Conservation (phyloP, 2,329 filamentous ascomycete genomes). For the Aureobasidium sp. region DNA sequence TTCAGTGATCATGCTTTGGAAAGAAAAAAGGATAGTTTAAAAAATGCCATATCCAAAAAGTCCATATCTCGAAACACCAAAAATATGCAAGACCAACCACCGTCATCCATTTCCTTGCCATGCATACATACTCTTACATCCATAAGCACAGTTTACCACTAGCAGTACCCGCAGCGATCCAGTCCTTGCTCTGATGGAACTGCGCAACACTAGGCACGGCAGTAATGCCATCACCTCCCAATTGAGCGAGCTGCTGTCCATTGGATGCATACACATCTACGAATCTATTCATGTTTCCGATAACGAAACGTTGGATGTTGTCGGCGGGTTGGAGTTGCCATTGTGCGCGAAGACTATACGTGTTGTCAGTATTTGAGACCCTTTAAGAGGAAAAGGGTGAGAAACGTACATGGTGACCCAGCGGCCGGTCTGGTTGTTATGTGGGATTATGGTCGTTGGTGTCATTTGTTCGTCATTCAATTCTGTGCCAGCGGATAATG, state of each 20-base stretch:
- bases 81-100: neutral
- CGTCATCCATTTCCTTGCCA: neutral
- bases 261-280: slow-evolving; percentile 80
- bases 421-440: slow-evolving; percentile 93
- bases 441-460: slow-evolving; percentile 60
- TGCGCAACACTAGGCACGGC: slow-evolving; percentile 89
- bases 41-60: too few species aligned
- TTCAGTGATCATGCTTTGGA: too few species aligned
- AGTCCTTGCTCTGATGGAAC: slow-evolving; percentile 79
- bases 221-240: slow-evolving; percentile 83
- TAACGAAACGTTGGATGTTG: slow-evolving; percentile 76
- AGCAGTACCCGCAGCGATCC: slow-evolving; percentile 85
- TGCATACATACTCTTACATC: slow-evolving; percentile 47
- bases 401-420: slow-evolving; percentile 76
- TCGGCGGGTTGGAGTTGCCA: slow-evolving; percentile 79
- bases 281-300: slow-evolving; percentile 87
- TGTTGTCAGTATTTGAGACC: neutral
- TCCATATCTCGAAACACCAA: neutral
- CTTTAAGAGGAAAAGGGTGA: neutral
- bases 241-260: slow-evolving; percentile 79
- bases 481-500: slow-evolving; percentile 37
- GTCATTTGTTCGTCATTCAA: slow-evolving; percentile 55
- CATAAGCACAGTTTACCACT: slow-evolving; percentile 90
- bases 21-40: too few species aligned
- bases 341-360: slow-evolving; percentile 61